Evolutionary conservation across 768 basidiomycete genomes (phyloP).

Genomic region (Steccherinum ochraceum): DNA sequence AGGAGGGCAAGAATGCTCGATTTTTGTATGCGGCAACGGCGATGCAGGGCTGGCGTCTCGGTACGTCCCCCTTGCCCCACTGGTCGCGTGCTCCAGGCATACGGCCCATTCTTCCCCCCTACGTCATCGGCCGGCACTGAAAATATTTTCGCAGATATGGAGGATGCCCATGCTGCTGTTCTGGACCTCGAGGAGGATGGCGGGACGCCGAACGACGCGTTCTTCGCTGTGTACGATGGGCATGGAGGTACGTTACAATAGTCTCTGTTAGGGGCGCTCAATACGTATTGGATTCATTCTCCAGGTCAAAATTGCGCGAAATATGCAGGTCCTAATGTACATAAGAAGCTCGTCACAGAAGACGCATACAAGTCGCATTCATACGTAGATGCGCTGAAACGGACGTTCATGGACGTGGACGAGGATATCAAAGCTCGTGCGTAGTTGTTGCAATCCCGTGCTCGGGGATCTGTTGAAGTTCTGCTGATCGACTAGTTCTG

Average conservation of each 20-base stretch:
- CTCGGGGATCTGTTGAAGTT: background rate
- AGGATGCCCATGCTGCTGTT: conserved; percentile 84
- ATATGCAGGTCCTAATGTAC: conserved; percentile 81
- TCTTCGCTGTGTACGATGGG: conserved; percentile 98
- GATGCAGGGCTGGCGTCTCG: conserved; percentile 99
- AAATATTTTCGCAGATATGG: conserved; percentile 67
- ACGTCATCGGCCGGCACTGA: too few species aligned
- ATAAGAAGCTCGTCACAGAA: conserved; percentile 67
- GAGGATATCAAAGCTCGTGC: conserved; percentile 85
- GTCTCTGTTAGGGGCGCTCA: conserved; percentile 6
- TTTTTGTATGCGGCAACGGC: conserved; percentile 78
- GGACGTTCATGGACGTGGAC: conserved; percentile 89
- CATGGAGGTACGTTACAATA: conserved; percentile 76
- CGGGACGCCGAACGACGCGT: conserved; percentile 47
- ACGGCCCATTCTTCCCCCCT: conserved; percentile 1
- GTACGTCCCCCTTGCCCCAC: conserved; percentile 45
- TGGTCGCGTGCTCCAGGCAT: background rate
- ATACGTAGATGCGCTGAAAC: conserved; percentile 76
- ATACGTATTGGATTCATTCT: too few species aligned
- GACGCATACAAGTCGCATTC: conserved; percentile 63
- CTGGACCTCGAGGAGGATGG: conserved; percentile 57
- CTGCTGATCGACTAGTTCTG: background rate
- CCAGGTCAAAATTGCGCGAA: conserved; percentile 76
- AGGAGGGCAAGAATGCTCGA: conserved; percentile 62
- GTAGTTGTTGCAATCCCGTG: conserved; percentile 16